Evolutionary conservation across 441 rosid genomes (phyloP).

Genomic region (Mallotus repandus): DNA sequence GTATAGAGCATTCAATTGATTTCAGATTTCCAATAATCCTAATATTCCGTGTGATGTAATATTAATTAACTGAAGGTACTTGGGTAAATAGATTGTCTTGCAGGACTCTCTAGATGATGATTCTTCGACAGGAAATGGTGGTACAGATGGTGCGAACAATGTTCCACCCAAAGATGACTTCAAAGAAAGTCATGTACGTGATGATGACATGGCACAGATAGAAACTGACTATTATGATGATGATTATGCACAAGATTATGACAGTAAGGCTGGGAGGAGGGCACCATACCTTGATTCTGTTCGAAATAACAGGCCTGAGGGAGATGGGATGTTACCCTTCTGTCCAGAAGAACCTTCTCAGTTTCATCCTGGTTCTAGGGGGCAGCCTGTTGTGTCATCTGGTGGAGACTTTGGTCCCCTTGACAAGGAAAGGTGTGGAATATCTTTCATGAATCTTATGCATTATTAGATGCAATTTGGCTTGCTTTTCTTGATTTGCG

Average conservation of each 20-base stretch:
- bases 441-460: neutral
- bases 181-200: constrained; percentile 36
- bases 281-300: constrained; percentile 34
- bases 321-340: constrained; percentile 36
- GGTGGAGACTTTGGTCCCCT: constrained; percentile 37
- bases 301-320: constrained; percentile 46
- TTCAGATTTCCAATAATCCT: constrained; percentile 20
- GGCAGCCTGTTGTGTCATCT: constrained; percentile 34
- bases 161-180: constrained; percentile 38
- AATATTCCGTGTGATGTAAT: constrained; percentile 13
- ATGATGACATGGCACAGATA: constrained; percentile 31
- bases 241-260: constrained; percentile 38
- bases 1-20: constrained; percentile 16
- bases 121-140: constrained; percentile 47
- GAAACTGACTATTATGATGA: constrained; percentile 40
- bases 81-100: constrained; percentile 70
- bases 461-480: neutral
- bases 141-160: constrained; percentile 32
- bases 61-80: constrained; percentile 31
- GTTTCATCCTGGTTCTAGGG: constrained; percentile 37
- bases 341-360: constrained; percentile 33
- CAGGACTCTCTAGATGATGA: constrained; percentile 63
- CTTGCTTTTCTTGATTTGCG: neutral
- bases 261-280: constrained; percentile 42
- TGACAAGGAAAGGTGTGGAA: constrained; percentile 51